Evolutionary conservation across 768 basidiomycete species (phyloP), one percentile per base, ranked within the genome.

Genomic region (Russula sp.): DNA sequence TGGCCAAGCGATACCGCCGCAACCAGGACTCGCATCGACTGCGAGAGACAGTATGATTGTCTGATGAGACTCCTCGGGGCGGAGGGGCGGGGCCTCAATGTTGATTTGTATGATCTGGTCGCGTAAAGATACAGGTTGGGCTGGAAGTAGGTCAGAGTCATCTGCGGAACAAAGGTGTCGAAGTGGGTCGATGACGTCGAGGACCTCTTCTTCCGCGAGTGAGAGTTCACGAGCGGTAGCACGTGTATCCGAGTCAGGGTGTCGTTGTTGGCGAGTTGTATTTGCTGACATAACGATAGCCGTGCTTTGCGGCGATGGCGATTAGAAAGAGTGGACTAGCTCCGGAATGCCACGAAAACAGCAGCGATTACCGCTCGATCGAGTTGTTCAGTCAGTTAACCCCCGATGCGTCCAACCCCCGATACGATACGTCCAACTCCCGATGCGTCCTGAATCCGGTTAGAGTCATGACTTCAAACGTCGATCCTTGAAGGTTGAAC

Each of bases 1-100:
- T 4, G 91, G 91, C 94, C 94, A 96, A 2, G 90, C 86, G 44
- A 94, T 82, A 5, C 94, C 94, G 14, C 94, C 94, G 72, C 94
- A 97, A 1, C 94, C 94, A 18, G 91, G 90, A 48, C 85, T 78
- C 8, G 92, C 85, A 72, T 95, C 91, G 3, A 94, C 81, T 22
- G 78, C 75, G 44, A 95, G 80, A 48, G 73, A 74, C 60, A 86
- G 76, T 4, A 71, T 63, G 61, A 87, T 66, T 27, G 53, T 61
- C 53, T 16, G 59, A 45, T 9, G 35, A 55, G 37, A 65, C 59
- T 37, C 49, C 39, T 57, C 48, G 61, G 53, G 55, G 55, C 22
- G 40, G 44, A 48, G 51, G 27, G 31, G 63, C 53, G 31, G 73
- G 65, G 62, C 16, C 37, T 27, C 8, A 32, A 78, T 77, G 2